These are phyloP conservation scores for Trichocladium uniseriatum DNA, from an alignment of 495 filamentous ascomycete species.

Conservation along the genomic window DNA sequence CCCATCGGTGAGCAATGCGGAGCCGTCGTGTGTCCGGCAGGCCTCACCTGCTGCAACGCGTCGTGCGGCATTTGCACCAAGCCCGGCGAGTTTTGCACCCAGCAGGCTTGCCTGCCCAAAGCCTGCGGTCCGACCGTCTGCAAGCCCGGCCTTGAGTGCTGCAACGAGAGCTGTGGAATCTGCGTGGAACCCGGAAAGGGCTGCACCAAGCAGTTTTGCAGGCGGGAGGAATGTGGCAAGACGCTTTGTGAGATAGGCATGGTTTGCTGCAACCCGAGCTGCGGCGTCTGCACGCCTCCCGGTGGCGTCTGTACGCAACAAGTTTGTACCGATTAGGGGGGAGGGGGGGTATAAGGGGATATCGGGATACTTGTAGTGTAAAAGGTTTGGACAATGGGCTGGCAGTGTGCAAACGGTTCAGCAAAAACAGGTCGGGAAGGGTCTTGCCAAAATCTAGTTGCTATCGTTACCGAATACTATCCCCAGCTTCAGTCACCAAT, in stretches of 20 bases:
- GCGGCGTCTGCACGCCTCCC: constrained; percentile 12
- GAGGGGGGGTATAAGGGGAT: no score
- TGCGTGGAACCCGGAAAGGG: constrained; percentile 11
- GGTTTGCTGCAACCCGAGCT: constrained; percentile 11
- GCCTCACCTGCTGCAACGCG: constrained; percentile 17
- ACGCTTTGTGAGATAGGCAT: background rate
- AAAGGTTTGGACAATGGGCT: no score
- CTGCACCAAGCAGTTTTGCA: constrained; percentile 19
- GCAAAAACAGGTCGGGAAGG: no score
- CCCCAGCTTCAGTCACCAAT: constrained; percentile 20
- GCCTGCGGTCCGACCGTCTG: constrained; percentile 15
- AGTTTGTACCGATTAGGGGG: background rate
- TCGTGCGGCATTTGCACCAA: constrained; percentile 16
- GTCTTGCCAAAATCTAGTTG: no score
- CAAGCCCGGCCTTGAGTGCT: constrained; percentile 13
- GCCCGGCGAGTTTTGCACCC: constrained; percentile 16
- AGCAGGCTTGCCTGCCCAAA: constrained; percentile 8
- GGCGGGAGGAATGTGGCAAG: constrained; percentile 8
- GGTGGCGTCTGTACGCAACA: constrained; percentile 1
- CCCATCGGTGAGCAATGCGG: constrained; percentile 14
- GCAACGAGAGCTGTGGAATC: constrained; percentile 20
- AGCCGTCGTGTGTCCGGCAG: constrained; percentile 8
- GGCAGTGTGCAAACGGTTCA: no score
- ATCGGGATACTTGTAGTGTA: no score
- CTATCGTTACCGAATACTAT: no score